Percentiles rank a stretch among this genome's conserved stretches.
phyloP scores from a whole-genome alignment of 2,329 filamentous ascomycete genomes.

The Blastomyces emzantsi region DNA sequence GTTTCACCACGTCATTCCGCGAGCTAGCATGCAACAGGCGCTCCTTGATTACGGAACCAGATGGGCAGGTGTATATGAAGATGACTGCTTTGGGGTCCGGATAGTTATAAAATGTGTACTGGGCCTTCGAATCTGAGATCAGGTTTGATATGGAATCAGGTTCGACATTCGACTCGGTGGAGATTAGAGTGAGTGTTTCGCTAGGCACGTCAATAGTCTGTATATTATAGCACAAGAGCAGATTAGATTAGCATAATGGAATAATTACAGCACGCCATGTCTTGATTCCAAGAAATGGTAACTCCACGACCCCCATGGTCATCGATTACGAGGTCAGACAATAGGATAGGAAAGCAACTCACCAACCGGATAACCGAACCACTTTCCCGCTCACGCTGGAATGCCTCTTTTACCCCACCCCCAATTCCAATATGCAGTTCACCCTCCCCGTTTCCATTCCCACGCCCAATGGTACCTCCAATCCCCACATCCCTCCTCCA shows the following conservation, averaged over 20 bases:
- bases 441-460: slow-evolving; percentile 9
- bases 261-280: background rate
- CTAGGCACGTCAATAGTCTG: slow-evolving; percentile 36
- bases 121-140: slow-evolving; percentile 47
- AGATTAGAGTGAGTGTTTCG: slow-evolving; percentile 49
- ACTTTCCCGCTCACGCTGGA: slow-evolving; percentile 30
- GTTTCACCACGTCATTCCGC: slow-evolving; percentile 44
- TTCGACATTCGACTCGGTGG: slow-evolving; percentile 34
- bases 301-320: background rate
- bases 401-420: slow-evolving; percentile 45
- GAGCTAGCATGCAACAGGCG: slow-evolving; percentile 57
- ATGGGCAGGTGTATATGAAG: slow-evolving; percentile 58
- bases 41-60: slow-evolving; percentile 53
- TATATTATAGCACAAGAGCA: slow-evolving; percentile 13
- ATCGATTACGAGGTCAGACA: background rate
- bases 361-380: slow-evolving; percentile 43
- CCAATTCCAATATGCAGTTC: slow-evolving; percentile 44
- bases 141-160: slow-evolving; percentile 37
- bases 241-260: slow-evolving; percentile 19
- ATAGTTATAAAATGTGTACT: slow-evolving; percentile 54
- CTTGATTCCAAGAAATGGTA: background rate
- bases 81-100: slow-evolving; percentile 32
- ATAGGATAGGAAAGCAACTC: slow-evolving; percentile 20
- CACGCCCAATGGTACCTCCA: slow-evolving; percentile 28
- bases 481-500: slow-evolving; percentile 40